These are phyloP conservation scores for Hypoxylon sp. DNA, from an alignment of 2,329 filamentous ascomycete species.

Conservation along the genomic window DNA sequence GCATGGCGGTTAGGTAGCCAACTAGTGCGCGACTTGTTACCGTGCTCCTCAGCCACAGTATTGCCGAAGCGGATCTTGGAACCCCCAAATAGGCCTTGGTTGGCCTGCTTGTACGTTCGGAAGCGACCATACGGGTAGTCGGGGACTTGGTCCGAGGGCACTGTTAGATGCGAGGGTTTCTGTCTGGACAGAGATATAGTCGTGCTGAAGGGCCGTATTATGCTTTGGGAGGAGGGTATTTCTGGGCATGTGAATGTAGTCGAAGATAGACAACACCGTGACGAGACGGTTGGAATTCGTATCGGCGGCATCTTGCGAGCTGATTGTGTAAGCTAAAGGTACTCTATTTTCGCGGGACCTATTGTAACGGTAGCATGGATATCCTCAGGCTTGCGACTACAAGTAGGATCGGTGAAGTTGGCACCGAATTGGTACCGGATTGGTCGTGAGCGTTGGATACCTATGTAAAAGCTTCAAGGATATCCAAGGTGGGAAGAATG, in stretches of 20 bases:
- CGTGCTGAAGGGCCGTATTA: slow-evolving; percentile 48
- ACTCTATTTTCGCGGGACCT: not conserved
- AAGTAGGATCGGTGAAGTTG: slow-evolving; percentile 2
- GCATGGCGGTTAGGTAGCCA: slow-evolving; percentile 83
- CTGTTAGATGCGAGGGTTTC: slow-evolving; percentile 58
- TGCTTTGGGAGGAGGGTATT: slow-evolving; percentile 5
- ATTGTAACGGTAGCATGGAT: slow-evolving; percentile 15
- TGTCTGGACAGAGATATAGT: slow-evolving; percentile 45
- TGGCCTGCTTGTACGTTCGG: slow-evolving; percentile 83
- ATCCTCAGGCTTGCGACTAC: not conserved
- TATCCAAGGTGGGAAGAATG: not conserved
- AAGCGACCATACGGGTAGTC: slow-evolving; percentile 81
- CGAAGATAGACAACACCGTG: slow-evolving; percentile 21
- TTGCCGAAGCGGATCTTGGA: slow-evolving; percentile 84
- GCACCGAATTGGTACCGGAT: slow-evolving; percentile 1
- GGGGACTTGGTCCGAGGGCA: slow-evolving; percentile 62
- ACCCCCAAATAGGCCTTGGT: slow-evolving; percentile 79
- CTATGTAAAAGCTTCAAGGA: slow-evolving; percentile 8
- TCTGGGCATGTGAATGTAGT: slow-evolving; percentile 11
- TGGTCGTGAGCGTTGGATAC: slow-evolving; percentile 1
- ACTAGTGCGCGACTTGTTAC: slow-evolving; percentile 77
- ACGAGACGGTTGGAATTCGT: slow-evolving; percentile 25
- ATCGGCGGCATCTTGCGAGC: slow-evolving; percentile 32
- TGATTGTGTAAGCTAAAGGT: not conserved
- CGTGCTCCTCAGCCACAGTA: slow-evolving; percentile 77